phyloP scores from a whole-genome alignment of 2,329 filamentous ascomycete species.

The Tolypocladium guangdongense region DNA sequence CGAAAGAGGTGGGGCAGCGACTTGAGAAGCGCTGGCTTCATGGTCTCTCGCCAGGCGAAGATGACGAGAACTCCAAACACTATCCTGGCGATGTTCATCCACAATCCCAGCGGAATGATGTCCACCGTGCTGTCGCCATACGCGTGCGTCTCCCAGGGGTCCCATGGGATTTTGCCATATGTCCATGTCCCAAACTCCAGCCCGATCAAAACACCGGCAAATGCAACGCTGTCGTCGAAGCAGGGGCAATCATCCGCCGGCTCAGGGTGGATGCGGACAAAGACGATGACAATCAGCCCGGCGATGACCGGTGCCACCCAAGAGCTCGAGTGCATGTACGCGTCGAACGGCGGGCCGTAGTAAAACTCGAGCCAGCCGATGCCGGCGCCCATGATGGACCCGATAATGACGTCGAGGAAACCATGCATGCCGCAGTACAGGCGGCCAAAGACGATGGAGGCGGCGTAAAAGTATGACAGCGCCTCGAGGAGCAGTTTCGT shows the following conservation, averaged over 20 bases:
- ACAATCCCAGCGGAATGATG: slow-evolving; percentile 54
- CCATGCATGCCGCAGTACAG: slow-evolving; percentile 99
- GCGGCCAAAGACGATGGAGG: slow-evolving; percentile 81
- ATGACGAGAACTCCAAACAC: slow-evolving; percentile 72
- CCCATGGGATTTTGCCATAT: slow-evolving; percentile 45
- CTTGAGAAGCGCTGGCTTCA: slow-evolving; percentile 74
- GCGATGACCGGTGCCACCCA: slow-evolving; percentile 55
- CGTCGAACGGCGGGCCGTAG: slow-evolving; percentile 52
- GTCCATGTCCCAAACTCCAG: slow-evolving; percentile 78
- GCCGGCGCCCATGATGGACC: slow-evolving; percentile 62
- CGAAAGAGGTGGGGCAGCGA: slow-evolving; percentile 79
- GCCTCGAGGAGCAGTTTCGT: slow-evolving; percentile 53
- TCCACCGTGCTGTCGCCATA: slow-evolving; percentile 48
- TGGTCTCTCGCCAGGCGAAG: slow-evolving; percentile 80
- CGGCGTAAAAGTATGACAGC: slow-evolving; percentile 71
- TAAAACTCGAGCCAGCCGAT: slow-evolving; percentile 50
- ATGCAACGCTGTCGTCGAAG: slow-evolving; percentile 91
- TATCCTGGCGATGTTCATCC: slow-evolving; percentile 55
- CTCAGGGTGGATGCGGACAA: slow-evolving; percentile 87
- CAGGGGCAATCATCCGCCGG: slow-evolving; percentile 95
- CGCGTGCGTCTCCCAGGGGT: slow-evolving; percentile 32
- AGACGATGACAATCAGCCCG: slow-evolving; percentile 54
- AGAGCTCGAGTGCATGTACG: slow-evolving; percentile 55
- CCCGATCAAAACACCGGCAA: slow-evolving; percentile 82
- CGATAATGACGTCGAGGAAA: slow-evolving; percentile 80